Evolutionary conservation across 83 land plant species (phyloP), one percentile per base, ranked within the genome.

Genomic region (Thuja plicata): DNA sequence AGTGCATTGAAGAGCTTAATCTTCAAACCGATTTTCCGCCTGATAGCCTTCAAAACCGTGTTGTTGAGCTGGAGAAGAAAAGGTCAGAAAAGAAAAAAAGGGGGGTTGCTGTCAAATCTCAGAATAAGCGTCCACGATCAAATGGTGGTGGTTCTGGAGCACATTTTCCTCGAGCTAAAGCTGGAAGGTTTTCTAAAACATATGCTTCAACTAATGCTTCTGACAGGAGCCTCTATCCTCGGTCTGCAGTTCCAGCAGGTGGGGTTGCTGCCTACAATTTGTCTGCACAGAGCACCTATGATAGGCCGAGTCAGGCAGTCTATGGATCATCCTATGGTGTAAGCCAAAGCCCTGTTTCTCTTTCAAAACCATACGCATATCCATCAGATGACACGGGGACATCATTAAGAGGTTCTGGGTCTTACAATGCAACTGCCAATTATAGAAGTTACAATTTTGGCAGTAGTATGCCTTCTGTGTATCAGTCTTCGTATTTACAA

Each of bases 1-100:
- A 93, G 90, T 94, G 96, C 90, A 97, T 97, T 71, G 95, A 95
- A 86, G 98, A 97, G 24, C 92, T 92, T 89, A 95, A 94, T 81
- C 97, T 97, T n/a, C 94, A 95, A 83, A 87, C 88, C 24, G 93
- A 94, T 21, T 97, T 95, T 86, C 95, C 98, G 21, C 88, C 94
- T 30, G 93, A 92, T 21, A 87, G 89, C 87, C 96, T 97, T 73
- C 90, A 94, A 79, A 96, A 94, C 54, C 95, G 97, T 21, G 94
- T 97, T 87, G 95, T 91, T 84, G 95, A 93, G 83, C 90, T 97
- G 50, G 98, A 97, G 92, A 97, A 94, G 88, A 89, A 88, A 38
- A 97, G 94, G 88, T 71, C 90, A 0, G 98, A 95, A 85, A 97
- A 91, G 94, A 94, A 92, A 80, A 94, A 90, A 82, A 88, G 88